Conservation (phyloP, 2,329 filamentous ascomycete species). For the Aspergillus texensis region DNA sequence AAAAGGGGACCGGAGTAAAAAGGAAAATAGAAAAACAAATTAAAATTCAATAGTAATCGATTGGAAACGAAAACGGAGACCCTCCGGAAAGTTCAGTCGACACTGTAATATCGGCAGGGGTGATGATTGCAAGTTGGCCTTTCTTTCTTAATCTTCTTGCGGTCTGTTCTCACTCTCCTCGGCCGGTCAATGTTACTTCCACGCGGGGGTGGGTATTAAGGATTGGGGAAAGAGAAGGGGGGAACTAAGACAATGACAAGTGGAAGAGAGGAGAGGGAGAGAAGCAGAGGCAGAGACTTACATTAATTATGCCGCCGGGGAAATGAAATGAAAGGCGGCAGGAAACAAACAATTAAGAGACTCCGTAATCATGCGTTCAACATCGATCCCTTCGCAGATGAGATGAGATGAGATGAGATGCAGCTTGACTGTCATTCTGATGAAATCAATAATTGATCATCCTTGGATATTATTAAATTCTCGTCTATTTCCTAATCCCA, state of each 20-base stretch:
- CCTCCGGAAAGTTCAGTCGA: background rate
- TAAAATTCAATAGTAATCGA: background rate
- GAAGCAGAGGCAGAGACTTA: background rate
- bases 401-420: background rate
- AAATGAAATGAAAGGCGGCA: background rate
- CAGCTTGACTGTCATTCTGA: background rate
- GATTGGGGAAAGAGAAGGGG: background rate
- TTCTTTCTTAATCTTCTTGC: background rate
- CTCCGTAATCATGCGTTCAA: background rate
- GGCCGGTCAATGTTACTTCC: background rate
- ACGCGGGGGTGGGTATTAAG: background rate
- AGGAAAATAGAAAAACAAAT: background rate
- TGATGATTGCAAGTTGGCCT: background rate
- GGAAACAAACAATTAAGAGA: background rate
- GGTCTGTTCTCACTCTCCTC: background rate
- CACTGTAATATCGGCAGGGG: background rate
- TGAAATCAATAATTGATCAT: background rate
- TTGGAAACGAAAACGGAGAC: background rate
- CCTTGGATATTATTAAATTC: background rate
- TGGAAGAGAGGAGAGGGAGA: background rate
- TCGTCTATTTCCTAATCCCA: background rate
- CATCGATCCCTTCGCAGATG: background rate
- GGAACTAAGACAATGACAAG: background rate
- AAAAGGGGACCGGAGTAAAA: background rate
- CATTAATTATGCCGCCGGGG: background rate